Conservation (phyloP, 1,284 basidiomycete species). For the Cutaneotrichosporon sp. region DNA sequence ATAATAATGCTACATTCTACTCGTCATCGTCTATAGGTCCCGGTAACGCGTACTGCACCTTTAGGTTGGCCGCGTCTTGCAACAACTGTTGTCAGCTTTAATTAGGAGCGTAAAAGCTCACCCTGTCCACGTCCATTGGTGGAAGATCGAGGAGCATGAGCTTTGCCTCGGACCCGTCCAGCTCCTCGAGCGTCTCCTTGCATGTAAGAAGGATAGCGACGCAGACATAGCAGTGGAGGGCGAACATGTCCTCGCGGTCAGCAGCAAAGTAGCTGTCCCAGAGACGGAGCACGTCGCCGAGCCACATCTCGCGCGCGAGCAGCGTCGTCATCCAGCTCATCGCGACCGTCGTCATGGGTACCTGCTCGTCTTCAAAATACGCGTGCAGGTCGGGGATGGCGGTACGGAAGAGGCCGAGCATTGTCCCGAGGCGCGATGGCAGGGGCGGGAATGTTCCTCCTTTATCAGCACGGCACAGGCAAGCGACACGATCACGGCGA, state of each 20-base stretch:
- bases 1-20: slow-evolving; percentile 1
- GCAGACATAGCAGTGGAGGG: slow-evolving; percentile 45
- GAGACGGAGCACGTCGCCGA: slow-evolving; percentile 40
- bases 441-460: slow-evolving; percentile 37
- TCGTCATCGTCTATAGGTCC: slow-evolving; percentile 26
- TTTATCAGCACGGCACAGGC: not conserved
- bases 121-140: slow-evolving; percentile 44
- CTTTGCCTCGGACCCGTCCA: slow-evolving; percentile 44
- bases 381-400: slow-evolving; percentile 42
- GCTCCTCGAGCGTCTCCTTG: slow-evolving; percentile 46
- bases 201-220: slow-evolving; percentile 43
- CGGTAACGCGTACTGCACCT: slow-evolving; percentile 32
- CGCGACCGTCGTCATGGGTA: slow-evolving; percentile 39
- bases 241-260: slow-evolving; percentile 37
- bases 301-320: slow-evolving; percentile 44
- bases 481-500: slow-evolving; percentile 10
- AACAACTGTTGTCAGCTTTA: slow-evolving; percentile 23
- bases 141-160: slow-evolving; percentile 45
- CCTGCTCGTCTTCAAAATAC: slow-evolving; percentile 48
- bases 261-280: slow-evolving; percentile 47
- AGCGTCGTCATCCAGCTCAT: slow-evolving; percentile 43
- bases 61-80: slow-evolving; percentile 41
- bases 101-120: slow-evolving; percentile 10
- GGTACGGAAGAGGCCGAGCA: slow-evolving; percentile 40
- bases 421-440: slow-evolving; percentile 35